These are phyloP conservation scores for Penicillium sp. DNA, from an alignment of 2,329 filamentous ascomycete species.

Conservation along the genomic window DNA sequence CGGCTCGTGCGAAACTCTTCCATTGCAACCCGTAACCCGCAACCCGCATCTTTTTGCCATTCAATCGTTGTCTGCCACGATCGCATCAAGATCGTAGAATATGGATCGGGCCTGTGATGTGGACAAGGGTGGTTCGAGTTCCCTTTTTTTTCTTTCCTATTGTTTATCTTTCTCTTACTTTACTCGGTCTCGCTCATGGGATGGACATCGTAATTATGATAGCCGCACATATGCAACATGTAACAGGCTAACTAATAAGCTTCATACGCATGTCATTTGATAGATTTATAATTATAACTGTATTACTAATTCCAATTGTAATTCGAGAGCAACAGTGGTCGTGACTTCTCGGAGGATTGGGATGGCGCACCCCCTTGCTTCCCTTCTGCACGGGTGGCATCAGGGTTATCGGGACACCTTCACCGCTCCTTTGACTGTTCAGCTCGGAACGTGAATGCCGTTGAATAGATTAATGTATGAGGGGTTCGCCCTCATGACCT, in stretches of 20 bases:
- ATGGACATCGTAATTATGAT: conserved; percentile 11
- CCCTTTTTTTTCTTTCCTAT: too few species aligned
- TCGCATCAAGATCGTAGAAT: not conserved
- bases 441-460: not conserved
- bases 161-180: too few species aligned
- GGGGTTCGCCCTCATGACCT: not conserved
- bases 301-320: too few species aligned
- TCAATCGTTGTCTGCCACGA: not conserved
- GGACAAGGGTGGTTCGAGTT: not conserved
- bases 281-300: not conserved
- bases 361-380: conserved; percentile 17
- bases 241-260: not conserved
- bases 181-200: not conserved
- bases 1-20: conserved; percentile 4
- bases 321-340: too few species aligned
- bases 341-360: not conserved
- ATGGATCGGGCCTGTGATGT: not conserved
- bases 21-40: not conserved
- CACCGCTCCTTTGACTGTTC: conserved; percentile 19
- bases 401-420: conserved; percentile 8
- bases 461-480: not conserved
- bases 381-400: conserved; percentile 23
- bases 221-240: not conserved
- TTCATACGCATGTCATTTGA: conserved; percentile 4
- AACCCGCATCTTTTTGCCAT: not conserved